phyloP scores from a whole-genome alignment of 1,139 yeast species.

The Citeromyces hawaiiensis region DNA sequence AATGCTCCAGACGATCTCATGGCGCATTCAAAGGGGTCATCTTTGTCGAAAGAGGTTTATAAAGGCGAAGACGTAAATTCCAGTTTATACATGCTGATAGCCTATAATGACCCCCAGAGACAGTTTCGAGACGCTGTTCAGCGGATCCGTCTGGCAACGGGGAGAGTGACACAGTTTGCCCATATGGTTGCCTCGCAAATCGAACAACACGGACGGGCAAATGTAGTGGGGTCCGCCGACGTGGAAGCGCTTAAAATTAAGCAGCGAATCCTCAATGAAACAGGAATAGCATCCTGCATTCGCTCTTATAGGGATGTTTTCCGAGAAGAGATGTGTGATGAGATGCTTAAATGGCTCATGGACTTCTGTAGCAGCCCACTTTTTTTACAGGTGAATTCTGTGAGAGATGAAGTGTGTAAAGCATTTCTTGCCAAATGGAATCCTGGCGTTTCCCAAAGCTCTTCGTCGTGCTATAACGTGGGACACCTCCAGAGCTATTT shows the following conservation, averaged over 20 bases:
- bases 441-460: conserved; percentile 21
- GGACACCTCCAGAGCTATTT: conserved; percentile 5
- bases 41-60: conserved; percentile 22
- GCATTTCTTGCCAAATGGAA: conserved; percentile 43
- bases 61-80: conserved; percentile 30
- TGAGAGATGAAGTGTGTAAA: conserved; percentile 40
- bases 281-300: conserved; percentile 58
- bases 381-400: conserved; percentile 30
- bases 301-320: conserved; percentile 57
- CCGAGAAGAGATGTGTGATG: conserved; percentile 74
- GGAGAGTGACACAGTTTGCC: conserved; percentile 55
- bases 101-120: conserved; percentile 72
- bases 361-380: conserved; percentile 46
- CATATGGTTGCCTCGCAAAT: conserved; percentile 58
- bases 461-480: not conserved
- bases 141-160: conserved; percentile 49
- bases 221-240: conserved; percentile 44
- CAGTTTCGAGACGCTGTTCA: conserved; percentile 66
- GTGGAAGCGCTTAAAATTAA: conserved; percentile 35
- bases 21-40: conserved; percentile 20
- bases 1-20: conserved; percentile 25
- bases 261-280: conserved; percentile 37
- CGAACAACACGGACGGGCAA: conserved; percentile 56
- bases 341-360: conserved; percentile 50
- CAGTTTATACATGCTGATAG: conserved; percentile 38